A percentile compares a stretch with the other conserved stretches of the same genome.
These are phyloP conservation scores for Xylaria sp. DNA, from an alignment of 2,329 filamentous ascomycete species.

Conservation along the genomic window DNA sequence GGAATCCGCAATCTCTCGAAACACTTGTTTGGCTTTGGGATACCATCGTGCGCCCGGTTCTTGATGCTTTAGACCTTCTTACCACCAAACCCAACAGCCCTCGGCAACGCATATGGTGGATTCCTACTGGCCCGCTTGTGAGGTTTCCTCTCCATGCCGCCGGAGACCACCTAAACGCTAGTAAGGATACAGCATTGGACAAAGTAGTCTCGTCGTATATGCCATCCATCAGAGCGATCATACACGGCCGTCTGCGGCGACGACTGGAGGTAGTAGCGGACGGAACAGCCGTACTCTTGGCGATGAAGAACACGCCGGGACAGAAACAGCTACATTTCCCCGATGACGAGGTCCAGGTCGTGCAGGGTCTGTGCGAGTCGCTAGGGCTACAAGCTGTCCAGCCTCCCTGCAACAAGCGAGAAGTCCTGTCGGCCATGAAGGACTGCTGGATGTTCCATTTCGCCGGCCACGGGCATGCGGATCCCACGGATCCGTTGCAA, in stretches of 20 bases:
- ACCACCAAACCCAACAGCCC: conserved; percentile 16
- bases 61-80: conserved; percentile 25
- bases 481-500: conserved; percentile 35
- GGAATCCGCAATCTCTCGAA: neutral
- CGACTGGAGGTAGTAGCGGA: conserved; percentile 23
- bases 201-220: conserved; percentile 44
- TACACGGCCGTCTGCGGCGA: conserved; percentile 22
- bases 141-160: conserved; percentile 41
- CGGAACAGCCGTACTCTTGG: conserved; percentile 24
- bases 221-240: conserved; percentile 39
- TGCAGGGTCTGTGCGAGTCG: conserved; percentile 15
- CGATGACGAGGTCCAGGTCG: conserved; percentile 18
- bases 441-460: conserved; percentile 45
- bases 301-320: conserved; percentile 34
- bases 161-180: conserved; percentile 31
- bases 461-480: conserved; percentile 41
- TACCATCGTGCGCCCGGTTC: conserved; percentile 28
- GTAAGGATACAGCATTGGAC: conserved; percentile 35
- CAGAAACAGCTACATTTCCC: conserved; percentile 22
- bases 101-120: conserved; percentile 40
- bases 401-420: conserved; percentile 14
- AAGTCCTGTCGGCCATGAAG: conserved; percentile 30
- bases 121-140: conserved; percentile 36
- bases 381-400: neutral
- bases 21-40: conserved; percentile 40